phyloP scores from a whole-genome alignment of 345 rosid genomes.

The Cardiospermum halicacabum region DNA sequence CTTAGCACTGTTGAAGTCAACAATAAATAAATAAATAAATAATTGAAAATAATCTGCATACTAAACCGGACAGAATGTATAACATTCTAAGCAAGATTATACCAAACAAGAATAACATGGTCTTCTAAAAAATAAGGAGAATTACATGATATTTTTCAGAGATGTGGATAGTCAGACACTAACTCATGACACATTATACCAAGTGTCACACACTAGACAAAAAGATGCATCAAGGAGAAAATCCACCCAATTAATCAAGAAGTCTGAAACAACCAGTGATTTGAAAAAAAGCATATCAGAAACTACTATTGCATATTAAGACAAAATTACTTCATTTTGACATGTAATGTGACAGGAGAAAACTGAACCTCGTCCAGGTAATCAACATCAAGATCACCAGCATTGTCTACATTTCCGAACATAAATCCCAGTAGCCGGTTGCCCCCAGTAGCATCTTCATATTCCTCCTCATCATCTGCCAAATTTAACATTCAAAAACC shows the following conservation, averaged over 20 bases:
- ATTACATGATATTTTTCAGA: neutral
- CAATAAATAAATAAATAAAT: neutral
- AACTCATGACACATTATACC: neutral
- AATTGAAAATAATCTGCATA: neutral
- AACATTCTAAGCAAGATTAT: neutral
- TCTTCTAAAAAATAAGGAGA: neutral
- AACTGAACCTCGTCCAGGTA: conserved; percentile 84
- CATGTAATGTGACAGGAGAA: conserved; percentile 1
- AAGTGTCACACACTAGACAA: neutral
- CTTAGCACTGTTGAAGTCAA: conserved; percentile 11
- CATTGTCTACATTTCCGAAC: conserved; percentile 93
- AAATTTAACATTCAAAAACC: neutral
- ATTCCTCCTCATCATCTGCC: conserved; percentile 74
- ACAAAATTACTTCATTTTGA: neutral
- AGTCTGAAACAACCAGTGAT: neutral
- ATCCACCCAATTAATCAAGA: neutral
- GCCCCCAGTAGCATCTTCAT: conserved; percentile 66
- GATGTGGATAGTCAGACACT: neutral
- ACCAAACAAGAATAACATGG: neutral
- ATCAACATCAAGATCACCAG: conserved; percentile 95
- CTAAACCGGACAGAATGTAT: neutral
- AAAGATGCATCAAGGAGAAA: neutral
- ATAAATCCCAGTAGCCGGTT: conserved; percentile 84
- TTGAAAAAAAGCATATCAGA: neutral
- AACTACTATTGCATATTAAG: neutral